Conservation (phyloP, 257 asterid genomes). For the Fraxinus pennsylvanica region DNA sequence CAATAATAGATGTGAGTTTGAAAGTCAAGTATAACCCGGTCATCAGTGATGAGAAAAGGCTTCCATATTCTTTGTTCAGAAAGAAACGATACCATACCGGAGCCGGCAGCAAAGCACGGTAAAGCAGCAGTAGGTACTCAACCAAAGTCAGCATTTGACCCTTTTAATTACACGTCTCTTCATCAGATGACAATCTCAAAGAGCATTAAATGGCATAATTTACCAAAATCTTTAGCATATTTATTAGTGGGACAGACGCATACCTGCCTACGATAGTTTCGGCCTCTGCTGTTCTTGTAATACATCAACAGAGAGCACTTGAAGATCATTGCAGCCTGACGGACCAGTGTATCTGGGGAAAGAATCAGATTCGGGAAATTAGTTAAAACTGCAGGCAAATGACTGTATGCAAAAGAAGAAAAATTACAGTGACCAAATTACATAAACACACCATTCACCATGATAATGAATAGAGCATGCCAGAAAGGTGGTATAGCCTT, state of each 20-base stretch:
- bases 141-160: constrained; percentile 85
- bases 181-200: constrained; percentile 23
- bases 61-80: constrained; percentile 88
- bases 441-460: constrained; percentile 76
- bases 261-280: constrained; percentile 81
- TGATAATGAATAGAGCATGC: constrained; percentile 82
- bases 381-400: constrained; percentile 20
- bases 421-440: constrained; percentile 14
- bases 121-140: constrained; percentile 73
- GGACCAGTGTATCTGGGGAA: constrained; percentile 69
- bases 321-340: constrained; percentile 76
- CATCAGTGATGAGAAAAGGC: constrained; percentile 81
- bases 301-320: constrained; percentile 68
- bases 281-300: constrained; percentile 76
- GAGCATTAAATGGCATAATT: not conserved
- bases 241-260: constrained; percentile 1
- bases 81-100: constrained; percentile 97
- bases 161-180: constrained; percentile 35
- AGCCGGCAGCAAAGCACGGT: constrained; percentile 86
- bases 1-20: constrained; percentile 89
- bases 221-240: not conserved
- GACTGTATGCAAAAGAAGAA: constrained; percentile 1
- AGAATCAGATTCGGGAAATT: constrained; percentile 17
- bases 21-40: constrained; percentile 87
- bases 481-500: constrained; percentile 84